Percentiles rank a stretch among this genome's conserved stretches.
These are phyloP conservation scores for Candida pseudofarinosa DNA, from an alignment of 805 yeast genomes.

Conservation along the genomic window DNA sequence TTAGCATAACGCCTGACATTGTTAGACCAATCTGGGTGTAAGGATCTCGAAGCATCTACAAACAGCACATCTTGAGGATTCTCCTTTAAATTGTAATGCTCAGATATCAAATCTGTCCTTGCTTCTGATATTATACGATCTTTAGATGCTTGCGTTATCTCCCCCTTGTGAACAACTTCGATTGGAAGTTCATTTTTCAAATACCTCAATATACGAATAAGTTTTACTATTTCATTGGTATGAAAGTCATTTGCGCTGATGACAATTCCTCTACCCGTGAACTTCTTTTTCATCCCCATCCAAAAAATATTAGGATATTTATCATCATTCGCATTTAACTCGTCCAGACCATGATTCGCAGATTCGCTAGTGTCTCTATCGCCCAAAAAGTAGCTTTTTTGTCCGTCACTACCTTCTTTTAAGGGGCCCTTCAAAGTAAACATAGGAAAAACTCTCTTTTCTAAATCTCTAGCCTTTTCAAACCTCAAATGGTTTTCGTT, in stretches of 20 bases:
- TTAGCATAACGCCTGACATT: constrained; percentile 3
- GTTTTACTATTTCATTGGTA: neutral
- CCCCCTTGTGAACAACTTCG: constrained; percentile 12
- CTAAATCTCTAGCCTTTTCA: neutral
- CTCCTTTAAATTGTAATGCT: neutral
- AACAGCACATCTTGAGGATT: neutral
- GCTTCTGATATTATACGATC: neutral
- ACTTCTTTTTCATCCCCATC: neutral
- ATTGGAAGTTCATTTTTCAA: constrained; percentile 16
- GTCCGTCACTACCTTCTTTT: neutral
- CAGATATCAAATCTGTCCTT: neutral
- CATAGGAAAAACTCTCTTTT: constrained; percentile 1
- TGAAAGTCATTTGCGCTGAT: constrained; percentile 1
- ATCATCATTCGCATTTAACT: neutral
- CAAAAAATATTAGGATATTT: neutral
- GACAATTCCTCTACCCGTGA: constrained; percentile 3
- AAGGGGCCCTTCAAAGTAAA: neutral
- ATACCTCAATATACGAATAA: constrained; percentile 9
- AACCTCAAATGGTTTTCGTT: neutral
- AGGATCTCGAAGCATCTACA: neutral
- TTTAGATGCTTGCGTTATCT: constrained; percentile 3
- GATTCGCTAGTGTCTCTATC: neutral
- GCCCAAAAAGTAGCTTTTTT: neutral
- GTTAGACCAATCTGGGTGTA: neutral
- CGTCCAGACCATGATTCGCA: neutral